Base-by-base conservation (phyloP, 1,284 basidiomycete genomes). In the Ustilago shanxiensis region DNA sequence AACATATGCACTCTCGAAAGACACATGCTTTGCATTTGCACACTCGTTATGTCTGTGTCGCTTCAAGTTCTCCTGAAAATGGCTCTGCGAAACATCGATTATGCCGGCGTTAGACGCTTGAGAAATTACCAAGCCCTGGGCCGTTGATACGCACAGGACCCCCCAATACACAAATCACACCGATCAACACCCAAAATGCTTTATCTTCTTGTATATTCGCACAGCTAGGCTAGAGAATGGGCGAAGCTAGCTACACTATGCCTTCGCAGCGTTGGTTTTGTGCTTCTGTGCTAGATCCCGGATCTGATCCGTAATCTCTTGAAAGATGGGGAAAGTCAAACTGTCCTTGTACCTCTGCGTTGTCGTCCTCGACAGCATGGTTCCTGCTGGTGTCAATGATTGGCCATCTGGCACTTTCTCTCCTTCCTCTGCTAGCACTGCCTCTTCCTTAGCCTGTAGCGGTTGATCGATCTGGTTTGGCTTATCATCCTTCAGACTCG, bases 251-350 rank as follows among this genome's bases (percentile, higher is more conserved):
- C 26, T 53, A 6, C 4, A 14, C 52, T 35, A 26, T 10, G 35
- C 35, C 16, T n/a, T 41, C 3, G 35, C 33, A 33, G 31, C 33
- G 14, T 18, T 20, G 11, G 7, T 16, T 47, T 57, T 62, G 22
- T 77, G 69, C 8, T 61, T 29, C 8, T 11, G 10, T 1, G 69
- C 73, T 5, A 72, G 55, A 8, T 59, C 49, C 6, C 76, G 63
- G 18, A 82, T 75, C 59, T 74, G 57, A 47, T 69, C 66, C 14
- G 79, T 79, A 29, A 83, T 81, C 35, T 71, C 60, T 61, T 83
- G 79, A 51, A 86, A 86, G 56, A 84, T 80, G 54, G 83, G 77
- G 61, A 82, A 86, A 16, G 84, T 85, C 31, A 81, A 51, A 45
- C 76, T 79, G 33, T 68, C 66, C 18, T 77, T 66, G 63, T 86